A percentile compares a stretch with the other conserved stretches of the same genome.
Conservation (phyloP, 2,329 filamentous ascomycete genomes). For the Fusarium devonianum region DNA sequence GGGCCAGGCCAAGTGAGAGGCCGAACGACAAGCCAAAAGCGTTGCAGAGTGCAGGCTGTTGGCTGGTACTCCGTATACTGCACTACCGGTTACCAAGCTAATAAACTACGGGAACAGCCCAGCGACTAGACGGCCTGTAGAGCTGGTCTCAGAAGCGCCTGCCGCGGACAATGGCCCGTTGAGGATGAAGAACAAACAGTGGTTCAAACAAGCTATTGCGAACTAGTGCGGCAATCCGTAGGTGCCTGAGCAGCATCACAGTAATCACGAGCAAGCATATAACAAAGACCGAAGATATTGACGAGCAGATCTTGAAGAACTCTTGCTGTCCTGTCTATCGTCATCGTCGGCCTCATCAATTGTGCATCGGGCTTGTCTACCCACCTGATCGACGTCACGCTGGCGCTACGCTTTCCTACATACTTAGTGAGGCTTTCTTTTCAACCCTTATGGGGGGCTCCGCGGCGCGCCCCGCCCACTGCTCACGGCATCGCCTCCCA, state of each 20-base stretch:
- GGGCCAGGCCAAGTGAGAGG: slow-evolving; percentile 26
- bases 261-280: not conserved
- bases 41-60: slow-evolving; percentile 1
- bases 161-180: slow-evolving; percentile 27
- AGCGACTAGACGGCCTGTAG: slow-evolving; percentile 5
- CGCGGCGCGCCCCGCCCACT: slow-evolving; percentile 12
- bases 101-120: slow-evolving; percentile 12
- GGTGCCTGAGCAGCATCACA: not conserved
- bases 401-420: slow-evolving; percentile 13
- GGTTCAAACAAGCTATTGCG: slow-evolving; percentile 14
- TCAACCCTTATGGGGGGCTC: slow-evolving; percentile 3
- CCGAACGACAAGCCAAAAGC: slow-evolving; percentile 8
- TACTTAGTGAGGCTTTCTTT: too few relatives aligned
- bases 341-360: slow-evolving; percentile 36
- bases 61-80: too few relatives aligned
- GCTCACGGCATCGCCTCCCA: slow-evolving; percentile 28
- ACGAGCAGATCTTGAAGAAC: not conserved
- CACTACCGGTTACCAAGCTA: too few relatives aligned
- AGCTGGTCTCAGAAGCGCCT: slow-evolving; percentile 25
- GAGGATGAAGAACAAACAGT: slow-evolving; percentile 4
- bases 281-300: slow-evolving; percentile 22
- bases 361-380: slow-evolving; percentile 31
- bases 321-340: slow-evolving; percentile 18
- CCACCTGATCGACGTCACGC: slow-evolving; percentile 37
- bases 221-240: slow-evolving; percentile 6